Evolutionary conservation across 805 yeast species (phyloP), one percentile per base, ranked within the genome.

Genomic region (Candida dajiaensis): DNA sequence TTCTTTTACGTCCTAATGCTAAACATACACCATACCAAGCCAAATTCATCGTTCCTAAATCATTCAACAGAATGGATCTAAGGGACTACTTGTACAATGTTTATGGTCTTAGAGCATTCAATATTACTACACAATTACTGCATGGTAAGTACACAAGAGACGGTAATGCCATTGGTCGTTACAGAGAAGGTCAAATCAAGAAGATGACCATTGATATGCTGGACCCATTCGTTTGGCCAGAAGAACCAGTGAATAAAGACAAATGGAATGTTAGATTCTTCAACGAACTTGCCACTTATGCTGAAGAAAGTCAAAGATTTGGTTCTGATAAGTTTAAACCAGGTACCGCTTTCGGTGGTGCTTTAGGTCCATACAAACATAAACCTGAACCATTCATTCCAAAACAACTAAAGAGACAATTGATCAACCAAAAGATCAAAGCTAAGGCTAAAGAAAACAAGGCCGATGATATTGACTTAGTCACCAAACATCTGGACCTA

Each of bases 1-100:
- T 86, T 43, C 71, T 92, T 28, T 69, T 94, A 51, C 78, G 96
- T 62, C 96, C 97, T 38, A 86, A 86, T 59, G 97, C 98, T n/a
- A 87, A 87, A 61, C 96, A 88, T 67, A 86, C 97, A 0, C 99
- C 99, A 41, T 90, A 86, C 69, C 97, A 89, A 67, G 98, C 98
- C 42, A 89, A 89, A 65, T 94, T 94, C 67, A 80, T 87, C 53
- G 99, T 95, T 18, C 99, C 99, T 15, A 80, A 85, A 61, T 80
- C 87, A 46, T 90, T 94, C 75, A 94, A 94, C 72, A 92, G 90
- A 65, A 73, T 94, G 70, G 98, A 92, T 65, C 74, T 94, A 51
- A 80, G 99, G 65, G 99, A 94, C 69, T 94, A 94, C 62, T 73
- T 94, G 52, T 94, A 82, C 78, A 81, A 90, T 58, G 72, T 94